Base-by-base conservation (phyloP, 192 early-diverging fungal genomes). In the Podila horticola region DNA sequence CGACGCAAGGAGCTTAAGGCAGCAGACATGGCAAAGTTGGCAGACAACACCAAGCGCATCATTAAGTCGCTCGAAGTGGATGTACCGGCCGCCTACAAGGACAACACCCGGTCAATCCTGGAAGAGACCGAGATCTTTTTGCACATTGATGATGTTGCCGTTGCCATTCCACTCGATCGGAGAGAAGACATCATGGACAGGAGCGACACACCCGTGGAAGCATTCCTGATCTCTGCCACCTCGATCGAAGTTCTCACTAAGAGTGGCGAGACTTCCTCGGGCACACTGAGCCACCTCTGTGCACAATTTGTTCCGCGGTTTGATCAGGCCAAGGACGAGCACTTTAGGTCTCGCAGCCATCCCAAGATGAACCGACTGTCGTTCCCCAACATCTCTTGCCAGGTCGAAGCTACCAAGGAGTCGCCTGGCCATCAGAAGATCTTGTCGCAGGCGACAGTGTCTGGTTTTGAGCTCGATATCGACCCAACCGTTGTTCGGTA, bases 391-490 rank as follows among this genome's bases (percentile, higher is more conserved):
- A 88, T 91, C 30, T 82, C 81, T 6, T 87, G 86, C 62, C 83
- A 90, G 48, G 75, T 92, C 4, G 73, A 84, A 20, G 71, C 81
- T 11, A 79, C 62, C 12, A 81, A 71, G 61, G 72, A 79, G 6
- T 83, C 75, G 0, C 82, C 65, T 15, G 75, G 82, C 22, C 85
- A 84, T 57, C 75, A 84, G 30, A 66, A 71, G n/a, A 52, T 93
- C 10, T 73, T 71, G 8, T 81, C 91, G n/a, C 74, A 88, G 64
- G 89, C 91, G 2, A 69, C 85, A 5, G 90, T 94, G 4, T 84
- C 86, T 49, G 94, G 94, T 5, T 95, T 95, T 71, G 88, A 92
- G 58, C 66, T 95, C 11, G 90, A 94, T 45, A 72, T 95, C 36
- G 92, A 93, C 64, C 87, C 91, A 13, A 83, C 79, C 15, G 86